These are phyloP conservation scores for Aquilaria agallochum DNA, from an alignment of 441 rosid species.

Conservation along the genomic window DNA sequence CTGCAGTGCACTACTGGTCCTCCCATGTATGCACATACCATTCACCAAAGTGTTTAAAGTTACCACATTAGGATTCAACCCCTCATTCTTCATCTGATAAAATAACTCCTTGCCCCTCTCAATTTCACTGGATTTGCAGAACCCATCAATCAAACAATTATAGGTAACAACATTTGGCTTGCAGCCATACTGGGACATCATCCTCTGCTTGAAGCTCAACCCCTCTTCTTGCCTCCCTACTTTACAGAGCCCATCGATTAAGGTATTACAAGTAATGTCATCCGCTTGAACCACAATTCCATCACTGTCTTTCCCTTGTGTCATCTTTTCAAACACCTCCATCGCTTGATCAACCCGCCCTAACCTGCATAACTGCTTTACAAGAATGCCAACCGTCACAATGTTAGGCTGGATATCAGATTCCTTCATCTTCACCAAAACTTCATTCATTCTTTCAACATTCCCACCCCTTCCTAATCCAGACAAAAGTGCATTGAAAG, in stretches of 20 bases:
- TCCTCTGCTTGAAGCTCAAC: slow-evolving; percentile 37
- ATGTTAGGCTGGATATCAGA: slow-evolving; percentile 39
- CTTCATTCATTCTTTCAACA: slow-evolving; percentile 45
- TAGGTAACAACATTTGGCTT: slow-evolving; percentile 50
- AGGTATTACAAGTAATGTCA: slow-evolving; percentile 51
- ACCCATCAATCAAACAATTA: slow-evolving; percentile 72
- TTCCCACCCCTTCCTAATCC: slow-evolving; percentile 48
- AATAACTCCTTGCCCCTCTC: slow-evolving; percentile 54
- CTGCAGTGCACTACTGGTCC: slow-evolving; percentile 42
- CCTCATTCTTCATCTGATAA: slow-evolving; percentile 50
- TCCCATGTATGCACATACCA: slow-evolving; percentile 72
- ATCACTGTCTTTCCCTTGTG: slow-evolving; percentile 25
- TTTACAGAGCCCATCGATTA: slow-evolving; percentile 73
- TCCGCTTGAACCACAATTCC: slow-evolving; percentile 55
- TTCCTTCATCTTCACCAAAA: slow-evolving; percentile 57
- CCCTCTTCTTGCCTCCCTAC: slow-evolving; percentile 80
- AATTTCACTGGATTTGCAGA: slow-evolving; percentile 56
- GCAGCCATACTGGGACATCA: slow-evolving; percentile 45
- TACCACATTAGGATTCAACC: slow-evolving; percentile 40
- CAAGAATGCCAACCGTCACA: slow-evolving; percentile 59
- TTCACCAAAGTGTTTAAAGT: slow-evolving; percentile 55
- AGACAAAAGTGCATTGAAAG: slow-evolving; percentile 61
- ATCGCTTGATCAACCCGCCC: slow-evolving; percentile 65
- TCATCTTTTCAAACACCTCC: slow-evolving; percentile 45
- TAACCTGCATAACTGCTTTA: slow-evolving; percentile 57